Evolutionary conservation across 176 grass and related monocot genomes (phyloP).

Genomic region (Miscanthus lutarioriparius): DNA sequence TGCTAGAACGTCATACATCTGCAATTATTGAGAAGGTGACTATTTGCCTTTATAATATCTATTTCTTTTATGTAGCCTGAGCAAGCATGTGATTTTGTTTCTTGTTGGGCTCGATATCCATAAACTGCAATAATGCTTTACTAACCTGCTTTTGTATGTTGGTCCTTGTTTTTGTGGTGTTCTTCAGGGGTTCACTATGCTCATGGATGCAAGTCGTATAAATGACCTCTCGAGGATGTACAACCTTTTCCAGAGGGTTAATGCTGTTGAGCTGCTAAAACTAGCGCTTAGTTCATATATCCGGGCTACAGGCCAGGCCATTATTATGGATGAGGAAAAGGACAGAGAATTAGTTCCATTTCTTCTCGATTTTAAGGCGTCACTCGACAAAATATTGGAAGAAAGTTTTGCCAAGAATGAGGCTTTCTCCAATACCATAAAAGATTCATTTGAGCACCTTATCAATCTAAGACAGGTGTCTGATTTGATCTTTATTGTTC

Average conservation of each 20-base stretch:
- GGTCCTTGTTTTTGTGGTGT: slow-evolving; percentile 6
- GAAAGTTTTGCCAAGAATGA: slow-evolving; percentile 97
- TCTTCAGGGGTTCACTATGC: slow-evolving; percentile 80
- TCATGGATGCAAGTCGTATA: slow-evolving; percentile 98
- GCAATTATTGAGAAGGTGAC: slow-evolving; percentile 96
- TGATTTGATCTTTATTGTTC: slow-evolving; percentile 5
- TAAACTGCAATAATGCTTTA: slow-evolving; percentile 1
- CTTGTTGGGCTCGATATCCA: slow-evolving; percentile 9
- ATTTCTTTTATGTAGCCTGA: slow-evolving; percentile 10
- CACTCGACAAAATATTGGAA: slow-evolving; percentile 94
- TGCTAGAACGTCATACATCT: slow-evolving; percentile 81
- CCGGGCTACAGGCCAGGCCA: slow-evolving; percentile 71
- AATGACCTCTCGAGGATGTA: slow-evolving; percentile 84
- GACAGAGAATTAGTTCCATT: slow-evolving; percentile 94
- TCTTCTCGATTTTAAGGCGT: slow-evolving; percentile 92
- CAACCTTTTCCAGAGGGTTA: slow-evolving; percentile 91
- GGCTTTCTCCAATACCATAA: slow-evolving; percentile 93
- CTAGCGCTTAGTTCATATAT: slow-evolving; percentile 92
- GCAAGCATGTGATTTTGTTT: slow-evolving; percentile 15
- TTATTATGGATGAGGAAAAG: slow-evolving; percentile 98
- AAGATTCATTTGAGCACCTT: slow-evolving; percentile 98
- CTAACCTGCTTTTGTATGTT: neutral
- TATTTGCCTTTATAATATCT: slow-evolving; percentile 4
- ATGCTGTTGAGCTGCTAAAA: slow-evolving; percentile 87
- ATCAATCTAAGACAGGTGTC: slow-evolving; percentile 98